Evolutionary conservation across 2,329 filamentous ascomycete genomes (phyloP).

Genomic region (Talaromyces islandicus): DNA sequence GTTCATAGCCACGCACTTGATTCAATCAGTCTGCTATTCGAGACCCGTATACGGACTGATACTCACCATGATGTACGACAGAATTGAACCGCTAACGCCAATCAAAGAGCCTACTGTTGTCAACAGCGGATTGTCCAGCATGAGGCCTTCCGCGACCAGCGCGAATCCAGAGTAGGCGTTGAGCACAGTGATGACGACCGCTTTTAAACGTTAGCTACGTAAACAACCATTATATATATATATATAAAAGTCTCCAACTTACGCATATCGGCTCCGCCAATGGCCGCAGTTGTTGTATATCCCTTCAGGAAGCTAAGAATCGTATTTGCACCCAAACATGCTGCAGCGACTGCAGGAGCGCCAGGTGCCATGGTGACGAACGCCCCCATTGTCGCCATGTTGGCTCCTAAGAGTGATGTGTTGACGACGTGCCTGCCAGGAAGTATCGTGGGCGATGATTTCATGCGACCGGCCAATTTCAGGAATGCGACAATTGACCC

Average conservation of each 20-base stretch:
- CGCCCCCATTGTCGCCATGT: constrained; percentile 75
- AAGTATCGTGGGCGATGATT: constrained; percentile 66
- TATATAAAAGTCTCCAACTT: constrained; percentile 15
- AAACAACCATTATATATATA: background rate
- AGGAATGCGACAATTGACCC: constrained; percentile 85
- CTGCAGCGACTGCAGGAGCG: constrained; percentile 70
- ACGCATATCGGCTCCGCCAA: constrained; percentile 91
- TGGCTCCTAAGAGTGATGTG: constrained; percentile 64
- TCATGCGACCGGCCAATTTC: constrained; percentile 78
- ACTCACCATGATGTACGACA: constrained; percentile 67
- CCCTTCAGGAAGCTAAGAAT: constrained; percentile 77
- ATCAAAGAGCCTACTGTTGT: constrained; percentile 83
- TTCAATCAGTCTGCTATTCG: background rate
- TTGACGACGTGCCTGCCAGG: constrained; percentile 74
- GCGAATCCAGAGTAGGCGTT: constrained; percentile 91
- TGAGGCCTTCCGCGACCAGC: constrained; percentile 82
- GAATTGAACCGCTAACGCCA: constrained; percentile 79
- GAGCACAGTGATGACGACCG: constrained; percentile 81
- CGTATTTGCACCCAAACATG: constrained; percentile 70
- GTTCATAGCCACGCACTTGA: constrained; percentile 78
- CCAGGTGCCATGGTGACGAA: constrained; percentile 79
- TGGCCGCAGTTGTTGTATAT: constrained; percentile 79
- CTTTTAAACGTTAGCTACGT: constrained; percentile 25
- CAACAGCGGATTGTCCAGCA: constrained; percentile 80
- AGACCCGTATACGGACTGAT: background rate